Evolutionary conservation across 2,329 filamentous ascomycete species (phyloP).

Genomic region (Capronia epimyces): DNA sequence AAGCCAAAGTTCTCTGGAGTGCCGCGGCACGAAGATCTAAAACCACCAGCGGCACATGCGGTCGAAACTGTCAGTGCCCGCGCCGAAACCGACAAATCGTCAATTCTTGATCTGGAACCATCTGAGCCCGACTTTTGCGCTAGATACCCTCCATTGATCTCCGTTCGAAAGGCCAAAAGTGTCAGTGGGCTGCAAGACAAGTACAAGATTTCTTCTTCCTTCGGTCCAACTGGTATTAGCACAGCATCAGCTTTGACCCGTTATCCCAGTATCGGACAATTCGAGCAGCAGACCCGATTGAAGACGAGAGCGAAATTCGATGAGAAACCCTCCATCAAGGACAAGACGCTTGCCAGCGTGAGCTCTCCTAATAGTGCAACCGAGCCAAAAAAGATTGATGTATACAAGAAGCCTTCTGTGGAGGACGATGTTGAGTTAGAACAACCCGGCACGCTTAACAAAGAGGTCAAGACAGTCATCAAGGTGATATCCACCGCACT

Average conservation of each 20-base stretch:
- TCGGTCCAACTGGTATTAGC: neutral
- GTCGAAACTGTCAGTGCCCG: neutral
- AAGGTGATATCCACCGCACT: slow-evolving; percentile 1
- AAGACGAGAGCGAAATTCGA: neutral
- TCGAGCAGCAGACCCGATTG: slow-evolving; percentile 14
- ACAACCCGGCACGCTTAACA: neutral
- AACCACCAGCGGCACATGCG: neutral
- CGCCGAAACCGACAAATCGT: neutral
- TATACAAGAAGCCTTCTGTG: slow-evolving; percentile 14
- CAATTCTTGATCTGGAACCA: slow-evolving; percentile 33
- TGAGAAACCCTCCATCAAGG: neutral
- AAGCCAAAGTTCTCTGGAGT: neutral
- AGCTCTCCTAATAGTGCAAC: neutral
- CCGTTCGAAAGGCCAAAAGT: slow-evolving; percentile 24
- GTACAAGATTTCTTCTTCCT: neutral
- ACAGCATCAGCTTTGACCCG: slow-evolving; percentile 17
- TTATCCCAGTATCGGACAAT: slow-evolving; percentile 22
- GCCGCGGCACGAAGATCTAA: neutral
- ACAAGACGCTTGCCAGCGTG: neutral
- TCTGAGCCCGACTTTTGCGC: slow-evolving; percentile 33
- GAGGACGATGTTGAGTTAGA: slow-evolving; percentile 9
- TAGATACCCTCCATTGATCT: slow-evolving; percentile 36
- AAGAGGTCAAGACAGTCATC: slow-evolving; percentile 22
- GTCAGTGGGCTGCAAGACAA: slow-evolving; percentile 13
- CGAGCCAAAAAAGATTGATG: slow-evolving; percentile 3